These are phyloP conservation scores for Mucor velutinosus DNA, from an alignment of 371 early-diverging fungal genomes.

Conservation along the genomic window DNA sequence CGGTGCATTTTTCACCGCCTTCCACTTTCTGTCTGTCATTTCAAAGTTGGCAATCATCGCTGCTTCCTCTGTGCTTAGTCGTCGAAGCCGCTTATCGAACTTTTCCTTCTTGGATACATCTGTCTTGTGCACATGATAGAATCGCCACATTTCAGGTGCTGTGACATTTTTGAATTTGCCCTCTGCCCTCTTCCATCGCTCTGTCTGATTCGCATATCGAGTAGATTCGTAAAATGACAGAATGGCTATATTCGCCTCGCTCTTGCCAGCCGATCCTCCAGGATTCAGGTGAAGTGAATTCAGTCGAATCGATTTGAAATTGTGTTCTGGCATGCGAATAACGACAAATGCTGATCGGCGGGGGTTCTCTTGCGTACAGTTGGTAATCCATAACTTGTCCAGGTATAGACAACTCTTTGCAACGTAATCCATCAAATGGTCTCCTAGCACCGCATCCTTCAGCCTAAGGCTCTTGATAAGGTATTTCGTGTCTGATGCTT, in stretches of 20 bases:
- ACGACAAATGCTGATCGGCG: slow-evolving; percentile 24
- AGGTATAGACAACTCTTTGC: slow-evolving; percentile 16
- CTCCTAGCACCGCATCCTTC: slow-evolving; percentile 16
- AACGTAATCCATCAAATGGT: slow-evolving; percentile 28
- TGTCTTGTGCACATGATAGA: slow-evolving; percentile 24
- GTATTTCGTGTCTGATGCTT: slow-evolving; percentile 1
- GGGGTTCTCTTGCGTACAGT: slow-evolving; percentile 24
- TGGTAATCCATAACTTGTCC: slow-evolving; percentile 8
- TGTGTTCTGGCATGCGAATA: slow-evolving; percentile 31
- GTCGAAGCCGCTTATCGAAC: slow-evolving; percentile 10
- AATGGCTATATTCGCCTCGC: slow-evolving; percentile 13
- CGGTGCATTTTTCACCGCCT: slow-evolving; percentile 13
- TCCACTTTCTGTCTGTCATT: slow-evolving; percentile 31
- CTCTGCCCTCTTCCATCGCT: slow-evolving; percentile 9
- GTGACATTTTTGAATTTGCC: not conserved
- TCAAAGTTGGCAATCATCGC: slow-evolving; percentile 28
- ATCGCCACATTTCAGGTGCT: slow-evolving; percentile 29
- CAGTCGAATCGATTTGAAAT: slow-evolving; percentile 16
- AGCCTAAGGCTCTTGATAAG: slow-evolving; percentile 4
- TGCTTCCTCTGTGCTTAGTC: slow-evolving; percentile 29
- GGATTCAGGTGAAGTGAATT: slow-evolving; percentile 24
- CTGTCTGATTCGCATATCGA: slow-evolving; percentile 17
- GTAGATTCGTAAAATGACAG: slow-evolving; percentile 29
- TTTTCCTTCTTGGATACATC: not conserved
- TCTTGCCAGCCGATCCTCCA: slow-evolving; percentile 14